These are phyloP conservation scores for Cladophialophora psammophila DNA, from an alignment of 2,329 filamentous ascomycete genomes.

Conservation along the genomic window DNA sequence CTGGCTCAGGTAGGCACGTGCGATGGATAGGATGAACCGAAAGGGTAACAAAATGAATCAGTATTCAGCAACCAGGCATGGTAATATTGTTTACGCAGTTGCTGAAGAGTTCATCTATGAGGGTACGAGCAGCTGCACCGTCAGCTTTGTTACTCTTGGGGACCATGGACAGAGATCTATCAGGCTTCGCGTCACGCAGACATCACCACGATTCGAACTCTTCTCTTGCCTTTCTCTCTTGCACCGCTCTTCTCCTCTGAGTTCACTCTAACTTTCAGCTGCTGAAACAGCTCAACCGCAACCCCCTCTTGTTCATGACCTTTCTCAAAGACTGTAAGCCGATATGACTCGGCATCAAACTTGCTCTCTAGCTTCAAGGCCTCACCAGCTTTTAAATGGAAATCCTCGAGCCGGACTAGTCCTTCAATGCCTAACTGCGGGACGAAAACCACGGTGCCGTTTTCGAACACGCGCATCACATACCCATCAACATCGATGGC, in stretches of 20 bases:
- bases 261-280: slow-evolving; percentile 85
- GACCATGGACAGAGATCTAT: neutral
- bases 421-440: slow-evolving; percentile 95
- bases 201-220: slow-evolving; percentile 54
- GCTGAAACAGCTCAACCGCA: slow-evolving; percentile 85
- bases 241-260: slow-evolving; percentile 84
- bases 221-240: slow-evolving; percentile 87
- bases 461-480: slow-evolving; percentile 96
- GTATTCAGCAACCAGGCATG: neutral
- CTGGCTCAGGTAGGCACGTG: too few species aligned
- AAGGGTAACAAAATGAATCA: too few species aligned
- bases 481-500: slow-evolving; percentile 85
- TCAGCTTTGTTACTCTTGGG: neutral
- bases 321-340: slow-evolving; percentile 66
- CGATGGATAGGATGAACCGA: too few species aligned
- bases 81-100: neutral
- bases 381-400: slow-evolving; percentile 67
- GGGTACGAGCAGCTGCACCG: neutral
- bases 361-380: slow-evolving; percentile 69
- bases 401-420: slow-evolving; percentile 82
- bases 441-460: slow-evolving; percentile 96
- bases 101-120: neutral
- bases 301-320: slow-evolving; percentile 62
- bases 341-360: slow-evolving; percentile 87
- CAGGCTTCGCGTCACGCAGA: slow-evolving; percentile 3